Evolutionary conservation across 140 eudicot genomes (phyloP).

Genomic region (Flaveria floridana): DNA sequence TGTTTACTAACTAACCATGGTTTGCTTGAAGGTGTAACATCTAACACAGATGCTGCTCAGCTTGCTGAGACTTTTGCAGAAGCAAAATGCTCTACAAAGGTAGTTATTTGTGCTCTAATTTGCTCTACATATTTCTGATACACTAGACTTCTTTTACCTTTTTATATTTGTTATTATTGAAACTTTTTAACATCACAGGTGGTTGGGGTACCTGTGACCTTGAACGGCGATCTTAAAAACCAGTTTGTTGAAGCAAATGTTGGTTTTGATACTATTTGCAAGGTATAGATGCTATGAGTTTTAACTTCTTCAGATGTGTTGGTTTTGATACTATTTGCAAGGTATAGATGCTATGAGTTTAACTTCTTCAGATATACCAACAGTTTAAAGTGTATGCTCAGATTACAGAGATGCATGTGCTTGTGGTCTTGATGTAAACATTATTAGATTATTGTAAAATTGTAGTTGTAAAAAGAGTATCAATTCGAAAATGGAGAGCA

Average conservation of each 20-base stretch:
- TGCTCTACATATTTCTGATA: slow-evolving; percentile 8
- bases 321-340: slow-evolving; percentile 98
- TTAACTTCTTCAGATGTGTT: slow-evolving; percentile 36
- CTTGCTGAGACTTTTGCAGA: slow-evolving; percentile 98
- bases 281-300: slow-evolving; percentile 46
- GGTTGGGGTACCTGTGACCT: slow-evolving; percentile 96
- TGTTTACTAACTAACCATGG: slow-evolving; percentile 18
- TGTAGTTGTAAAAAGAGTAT: neutral
- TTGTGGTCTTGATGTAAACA: neutral
- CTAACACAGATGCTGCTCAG: slow-evolving; percentile 98
- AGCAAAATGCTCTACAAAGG: slow-evolving; percentile 90
- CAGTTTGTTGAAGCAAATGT: slow-evolving; percentile 97
- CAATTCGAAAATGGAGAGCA: neutral
- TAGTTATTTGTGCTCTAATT: slow-evolving; percentile 23
- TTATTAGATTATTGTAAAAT: neutral
- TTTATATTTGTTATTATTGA: slow-evolving; percentile 3
- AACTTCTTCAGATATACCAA: slow-evolving; percentile 2
- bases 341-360: slow-evolving; percentile 39
- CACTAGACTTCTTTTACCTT: slow-evolving; percentile 18
- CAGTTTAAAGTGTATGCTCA: neutral
- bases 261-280: slow-evolving; percentile 97
- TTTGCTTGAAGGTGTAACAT: slow-evolving; percentile 75
- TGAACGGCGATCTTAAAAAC: slow-evolving; percentile 96
- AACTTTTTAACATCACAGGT: slow-evolving; percentile 48
- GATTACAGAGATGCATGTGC: slow-evolving; percentile 8